A percentile compares a stretch with the other conserved stretches of the same genome.
These are phyloP conservation scores for Penicillium sp. DNA, from an alignment of 2,329 filamentous ascomycete genomes.

Conservation along the genomic window DNA sequence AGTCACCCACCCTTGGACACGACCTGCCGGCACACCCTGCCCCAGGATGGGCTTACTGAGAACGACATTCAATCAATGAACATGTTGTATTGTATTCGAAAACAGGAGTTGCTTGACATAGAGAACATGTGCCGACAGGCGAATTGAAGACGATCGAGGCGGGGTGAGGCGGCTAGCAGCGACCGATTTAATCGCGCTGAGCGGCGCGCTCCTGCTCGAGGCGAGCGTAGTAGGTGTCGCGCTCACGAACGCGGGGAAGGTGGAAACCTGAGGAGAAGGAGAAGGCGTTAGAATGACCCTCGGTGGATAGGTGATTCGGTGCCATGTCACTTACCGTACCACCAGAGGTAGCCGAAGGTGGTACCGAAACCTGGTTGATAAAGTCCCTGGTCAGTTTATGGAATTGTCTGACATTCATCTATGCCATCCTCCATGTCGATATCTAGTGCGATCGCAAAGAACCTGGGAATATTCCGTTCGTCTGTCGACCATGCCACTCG, in stretches of 20 bases:
- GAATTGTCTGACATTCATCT: background rate
- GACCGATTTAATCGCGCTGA: conserved; percentile 34
- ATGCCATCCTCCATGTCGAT: background rate
- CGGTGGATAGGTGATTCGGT: background rate
- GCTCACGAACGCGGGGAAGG: conserved; percentile 65
- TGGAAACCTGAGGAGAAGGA: conserved; percentile 59
- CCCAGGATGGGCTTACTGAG: conserved; percentile 1
- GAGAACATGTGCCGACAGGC: conserved; percentile 24
- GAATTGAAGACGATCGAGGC: conserved; percentile 15
- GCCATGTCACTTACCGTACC: conserved; percentile 61
- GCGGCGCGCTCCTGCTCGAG: conserved; percentile 64
- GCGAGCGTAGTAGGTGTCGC: conserved; percentile 67
- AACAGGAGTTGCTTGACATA: conserved; percentile 22
- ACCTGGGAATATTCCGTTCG: background rate
- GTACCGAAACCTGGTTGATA: conserved; percentile 60
- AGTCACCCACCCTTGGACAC: conserved; percentile 25
- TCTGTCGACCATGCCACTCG: conserved; percentile 25
- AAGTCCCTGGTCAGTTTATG: conserved; percentile 19
- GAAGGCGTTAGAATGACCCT: conserved; percentile 4
- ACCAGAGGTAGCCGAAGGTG: conserved; percentile 67
- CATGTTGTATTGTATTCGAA: conserved; percentile 17
- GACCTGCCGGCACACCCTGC: conserved; percentile 18
- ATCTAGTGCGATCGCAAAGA: conserved; percentile 1
- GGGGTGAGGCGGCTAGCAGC: conserved; percentile 13
- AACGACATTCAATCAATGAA: background rate